Percentiles rank a stretch among this genome's conserved stretches.
phyloP scores from a whole-genome alignment of 2,329 filamentous ascomycete genomes.

The Lizonia empirigonia region DNA sequence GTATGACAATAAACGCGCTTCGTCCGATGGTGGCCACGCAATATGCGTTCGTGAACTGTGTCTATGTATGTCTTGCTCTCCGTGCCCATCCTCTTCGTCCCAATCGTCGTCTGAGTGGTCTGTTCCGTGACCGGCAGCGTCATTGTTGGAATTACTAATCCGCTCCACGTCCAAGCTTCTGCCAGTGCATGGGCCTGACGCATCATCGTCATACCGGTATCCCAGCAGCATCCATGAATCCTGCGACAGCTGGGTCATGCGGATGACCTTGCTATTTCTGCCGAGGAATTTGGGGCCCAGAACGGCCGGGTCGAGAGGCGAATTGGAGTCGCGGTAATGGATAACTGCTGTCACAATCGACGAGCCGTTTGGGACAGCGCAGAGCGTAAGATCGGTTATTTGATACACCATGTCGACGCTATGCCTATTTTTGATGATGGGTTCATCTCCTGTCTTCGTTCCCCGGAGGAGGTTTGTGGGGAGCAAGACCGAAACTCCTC shows the following conservation, averaged over 20 bases:
- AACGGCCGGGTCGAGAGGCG: constrained; percentile 3
- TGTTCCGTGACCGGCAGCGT: constrained; percentile 15
- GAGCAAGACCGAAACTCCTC: constrained; percentile 7
- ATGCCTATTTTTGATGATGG: constrained; percentile 4
- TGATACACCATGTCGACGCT: constrained; percentile 7
- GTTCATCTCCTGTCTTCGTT: background rate
- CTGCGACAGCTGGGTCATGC: background rate
- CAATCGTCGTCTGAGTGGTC: constrained; percentile 17
- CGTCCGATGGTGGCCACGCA: constrained; percentile 15
- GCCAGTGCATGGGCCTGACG: constrained; percentile 6
- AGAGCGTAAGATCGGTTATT: constrained; percentile 15
- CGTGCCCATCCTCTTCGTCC: constrained; percentile 15
- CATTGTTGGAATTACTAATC: constrained; percentile 12
- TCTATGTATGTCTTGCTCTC: constrained; percentile 10
- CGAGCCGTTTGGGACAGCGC: constrained; percentile 10
- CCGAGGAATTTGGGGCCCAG: constrained; percentile 11
- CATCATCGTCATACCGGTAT: constrained; percentile 11
- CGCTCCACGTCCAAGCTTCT: constrained; percentile 14
- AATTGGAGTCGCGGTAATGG: constrained; percentile 11
- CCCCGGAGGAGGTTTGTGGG: constrained; percentile 9
- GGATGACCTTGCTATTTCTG: constrained; percentile 10
- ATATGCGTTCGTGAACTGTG: constrained; percentile 12
- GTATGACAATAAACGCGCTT: constrained; percentile 18
- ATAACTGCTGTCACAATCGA: constrained; percentile 18
- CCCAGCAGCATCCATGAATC: constrained; percentile 21